Evolutionary conservation across 495 filamentous ascomycete species (phyloP), one percentile per base, ranked within the genome.

Genomic region (Penicillium manginii): DNA sequence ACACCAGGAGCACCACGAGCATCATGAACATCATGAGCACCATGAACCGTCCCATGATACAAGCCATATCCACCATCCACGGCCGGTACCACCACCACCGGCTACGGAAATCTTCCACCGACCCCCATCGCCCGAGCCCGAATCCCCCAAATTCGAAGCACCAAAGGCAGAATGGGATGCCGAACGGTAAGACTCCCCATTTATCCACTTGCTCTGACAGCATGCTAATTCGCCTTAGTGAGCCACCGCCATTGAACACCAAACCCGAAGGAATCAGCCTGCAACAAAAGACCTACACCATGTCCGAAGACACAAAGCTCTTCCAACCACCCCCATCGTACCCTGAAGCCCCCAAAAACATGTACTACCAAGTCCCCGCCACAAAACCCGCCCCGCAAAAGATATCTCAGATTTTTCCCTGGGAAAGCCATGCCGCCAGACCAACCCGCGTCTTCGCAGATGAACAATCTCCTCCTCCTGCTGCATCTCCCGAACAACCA

Each of bases 361-460:
- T 94, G 88, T 93, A 86, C 77, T 94, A 92, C 65, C 75, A 92
- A 61, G 82, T 92, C 19, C 91, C 91, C 3, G 78, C 81, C 53
- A 81, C 78, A 11, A 83, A 82, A 57, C 81, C 82, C 22, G 73
- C 82, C 46, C 76, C 79, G 21, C 72, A 86, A 57, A 83, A 78
- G 55, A 81, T 86, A 3, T 80, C 82, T 37, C 81, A 86, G 7
- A 80, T 96, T 31, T 97, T 97, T 73, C 92, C 92, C 14, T 97
- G 93, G 93, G 93, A 97, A 68, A 68, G 63, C 21, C 70, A 83
- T 48, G 81, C 81, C 33, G 79, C 86, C 0, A 83, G 77, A 66
- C 81, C 92, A 2, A 87, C 89, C 21, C 86, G 93, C 23, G 82
- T 92, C 18, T 97, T 96, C 62, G 64, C 81, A 6, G 82, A 88